phyloP scores from a whole-genome alignment of 495 filamentous ascomycete species.

The Trichoderma asperelloides region DNA sequence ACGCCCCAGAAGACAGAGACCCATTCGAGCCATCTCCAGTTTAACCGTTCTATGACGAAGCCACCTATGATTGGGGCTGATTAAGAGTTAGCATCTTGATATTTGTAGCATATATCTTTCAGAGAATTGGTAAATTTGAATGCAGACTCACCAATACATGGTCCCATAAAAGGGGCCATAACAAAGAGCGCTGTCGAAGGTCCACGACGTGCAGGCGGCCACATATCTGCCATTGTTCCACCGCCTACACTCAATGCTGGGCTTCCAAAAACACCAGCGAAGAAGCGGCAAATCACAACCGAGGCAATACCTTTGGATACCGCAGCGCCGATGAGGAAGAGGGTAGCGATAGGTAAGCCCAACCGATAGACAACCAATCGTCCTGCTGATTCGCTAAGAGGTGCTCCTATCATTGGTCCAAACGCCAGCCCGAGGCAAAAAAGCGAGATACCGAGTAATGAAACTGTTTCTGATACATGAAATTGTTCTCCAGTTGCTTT shows the following conservation, averaged over 20 bases:
- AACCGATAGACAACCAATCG: slow-evolving; percentile 42
- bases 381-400: slow-evolving; percentile 44
- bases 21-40: slow-evolving; percentile 50
- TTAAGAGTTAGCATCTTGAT: background rate
- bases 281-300: slow-evolving; percentile 46
- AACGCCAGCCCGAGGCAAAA: slow-evolving; percentile 47
- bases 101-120: background rate
- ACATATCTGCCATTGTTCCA: slow-evolving; percentile 46
- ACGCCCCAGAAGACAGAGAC: slow-evolving; percentile 14
- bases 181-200: slow-evolving; percentile 35
- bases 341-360: slow-evolving; percentile 37
- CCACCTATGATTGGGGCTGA: slow-evolving; percentile 51
- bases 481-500: slow-evolving; percentile 22
- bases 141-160: slow-evolving; percentile 31
- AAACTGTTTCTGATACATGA: slow-evolving; percentile 34
- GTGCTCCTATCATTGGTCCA: slow-evolving; percentile 47
- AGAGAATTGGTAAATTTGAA: background rate
- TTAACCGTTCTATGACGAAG: slow-evolving; percentile 45
- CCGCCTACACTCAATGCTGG: slow-evolving; percentile 45
- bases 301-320: slow-evolving; percentile 45
- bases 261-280: slow-evolving; percentile 49
- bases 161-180: slow-evolving; percentile 49
- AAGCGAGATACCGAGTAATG: slow-evolving; percentile 43
- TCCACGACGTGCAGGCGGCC: slow-evolving; percentile 30
- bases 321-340: slow-evolving; percentile 54